Evolutionary conservation across 352 stramenopile genomes (phyloP), one percentile per base, ranked within the genome.

Genomic region (Pythium scleroteichum): DNA sequence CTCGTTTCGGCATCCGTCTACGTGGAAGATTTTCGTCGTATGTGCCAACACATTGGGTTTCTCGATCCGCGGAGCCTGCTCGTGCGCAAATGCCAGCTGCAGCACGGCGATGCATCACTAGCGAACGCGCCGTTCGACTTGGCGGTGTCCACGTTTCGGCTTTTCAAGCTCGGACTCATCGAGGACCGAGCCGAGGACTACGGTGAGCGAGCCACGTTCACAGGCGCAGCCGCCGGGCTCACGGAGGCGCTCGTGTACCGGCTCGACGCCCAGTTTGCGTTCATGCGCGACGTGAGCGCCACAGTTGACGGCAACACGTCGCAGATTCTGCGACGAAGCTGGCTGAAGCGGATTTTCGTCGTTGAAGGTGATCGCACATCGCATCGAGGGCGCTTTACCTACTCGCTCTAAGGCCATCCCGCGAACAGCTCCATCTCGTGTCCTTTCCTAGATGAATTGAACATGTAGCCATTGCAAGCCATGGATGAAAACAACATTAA

Each of bases 161-260:
- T 71, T 8, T 88, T 85, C 52, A 79, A 79, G 55, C 50, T 85
- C 0, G 51, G 72, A 27, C 49, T 75, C 44, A 23, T 76, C 0
- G 79, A 89, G 32, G 53, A 76, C 4, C 59, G 69, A 6, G n/a
- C 45, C 0, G 79, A 89, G 52, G 66, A 89, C 68, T 89, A 89
- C 33, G 79, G 79, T 10, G 72, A 89, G 35, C 64, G 52, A 2
- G 79, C 77, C 9, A 58, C 72, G 53, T 87, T 75, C 45, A 65
- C 68, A 2, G 73, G 73, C 12, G 33, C 22, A 20, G 40, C 63
- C 32, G 39, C 19, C 16, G 8, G 35, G 19, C 10, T 48, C 16
- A 8, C 29, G n/a, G 29, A 62, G 24, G 26, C 53, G 19, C 41
- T 60, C 4, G 45, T 59, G 8, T 83, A 75, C 32, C 61, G 52